Evolutionary conservation across 2,329 filamentous ascomycete genomes (phyloP), one percentile per base, ranked within the genome.

Genomic region (Orbilia quercus): DNA sequence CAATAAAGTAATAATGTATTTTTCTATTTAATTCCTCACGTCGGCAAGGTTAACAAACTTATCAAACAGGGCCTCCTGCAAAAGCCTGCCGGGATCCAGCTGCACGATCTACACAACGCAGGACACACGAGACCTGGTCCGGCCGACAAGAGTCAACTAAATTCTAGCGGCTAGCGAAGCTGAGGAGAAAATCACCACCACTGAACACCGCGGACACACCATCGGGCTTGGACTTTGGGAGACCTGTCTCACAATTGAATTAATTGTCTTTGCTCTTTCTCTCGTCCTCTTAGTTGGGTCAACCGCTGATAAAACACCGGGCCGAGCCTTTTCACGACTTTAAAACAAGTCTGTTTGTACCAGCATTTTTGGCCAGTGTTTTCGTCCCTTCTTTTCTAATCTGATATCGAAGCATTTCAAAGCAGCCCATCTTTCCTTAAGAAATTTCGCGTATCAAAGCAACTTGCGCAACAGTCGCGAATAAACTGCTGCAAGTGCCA

Each of bases 381-480:
- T 57, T 71, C 22, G 23, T 53, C 48, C 51, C 20, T 31, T n/a
- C 20, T 38, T 28, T 53, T 50, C n/a, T 14, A 14, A 44, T 45
- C 22, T 70, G 47, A 48, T 28, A 63, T 67, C 42, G 44, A 53
- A 44, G n/a, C 7, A 44, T 25, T 44, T 36, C 18, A 31, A 66
- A n/a, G 9, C 25, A 36, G 11, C 14, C 20, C 51, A 57, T 60
- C 42, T 58, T 38, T 51, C 18, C 18, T 54, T 22, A 53, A 38
- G 34, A 63, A 9, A 53, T 65, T 53, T 72, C 67, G 67, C 59
- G 53, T 72, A 72, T 72, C 67, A 62, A 40, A 65, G 31, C 44
- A 44, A 28, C 53, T 72, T 65, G 67, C 67, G 67, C 67, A 72
- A 72, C 67, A 72, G 65, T 72, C 67, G 67, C 67, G 67, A 72